These are phyloP conservation scores for Cyclotella atomus DNA, from an alignment of 108 stramenopile species.

Conservation along the genomic window DNA sequence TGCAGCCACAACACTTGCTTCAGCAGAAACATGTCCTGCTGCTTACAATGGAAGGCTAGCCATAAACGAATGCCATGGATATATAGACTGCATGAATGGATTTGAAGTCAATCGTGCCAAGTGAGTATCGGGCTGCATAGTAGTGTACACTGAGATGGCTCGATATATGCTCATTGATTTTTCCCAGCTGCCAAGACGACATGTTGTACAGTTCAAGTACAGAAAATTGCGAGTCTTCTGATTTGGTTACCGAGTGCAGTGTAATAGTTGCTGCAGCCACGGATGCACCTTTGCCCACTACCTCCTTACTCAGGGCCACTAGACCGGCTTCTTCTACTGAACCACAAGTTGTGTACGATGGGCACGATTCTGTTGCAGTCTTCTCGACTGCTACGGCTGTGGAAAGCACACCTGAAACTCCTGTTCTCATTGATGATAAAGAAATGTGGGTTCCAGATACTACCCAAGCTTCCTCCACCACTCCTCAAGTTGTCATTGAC, in stretches of 20 bases:
- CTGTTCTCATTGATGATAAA: neutral
- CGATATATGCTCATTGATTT: too few species aligned
- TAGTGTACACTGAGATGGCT: too few species aligned
- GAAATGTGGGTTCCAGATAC: neutral
- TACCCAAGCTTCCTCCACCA: neutral
- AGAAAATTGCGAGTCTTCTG: neutral
- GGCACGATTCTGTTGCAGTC: neutral
- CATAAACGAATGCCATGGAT: neutral
- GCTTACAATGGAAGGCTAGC: neutral
- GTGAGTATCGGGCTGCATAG: too few species aligned
- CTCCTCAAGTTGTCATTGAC: slow-evolving; percentile 1
- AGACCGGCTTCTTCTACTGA: neutral
- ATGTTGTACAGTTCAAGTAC: neutral
- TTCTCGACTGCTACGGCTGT: neutral
- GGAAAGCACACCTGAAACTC: neutral
- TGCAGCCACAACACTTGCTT: neutral
- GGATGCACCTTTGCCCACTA: too few species aligned
- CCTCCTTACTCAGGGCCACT: too few species aligned
- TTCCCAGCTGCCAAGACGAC: neutral
- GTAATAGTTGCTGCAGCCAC: neutral
- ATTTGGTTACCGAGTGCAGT: neutral
- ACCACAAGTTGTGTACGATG: neutral
- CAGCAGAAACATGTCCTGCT: neutral
- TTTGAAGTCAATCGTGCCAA: neutral
- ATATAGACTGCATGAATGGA: slow-evolving; percentile 1